Evolutionary conservation across 352 stramenopile species (phyloP).

Genomic region (Pythium dissimile): DNA sequence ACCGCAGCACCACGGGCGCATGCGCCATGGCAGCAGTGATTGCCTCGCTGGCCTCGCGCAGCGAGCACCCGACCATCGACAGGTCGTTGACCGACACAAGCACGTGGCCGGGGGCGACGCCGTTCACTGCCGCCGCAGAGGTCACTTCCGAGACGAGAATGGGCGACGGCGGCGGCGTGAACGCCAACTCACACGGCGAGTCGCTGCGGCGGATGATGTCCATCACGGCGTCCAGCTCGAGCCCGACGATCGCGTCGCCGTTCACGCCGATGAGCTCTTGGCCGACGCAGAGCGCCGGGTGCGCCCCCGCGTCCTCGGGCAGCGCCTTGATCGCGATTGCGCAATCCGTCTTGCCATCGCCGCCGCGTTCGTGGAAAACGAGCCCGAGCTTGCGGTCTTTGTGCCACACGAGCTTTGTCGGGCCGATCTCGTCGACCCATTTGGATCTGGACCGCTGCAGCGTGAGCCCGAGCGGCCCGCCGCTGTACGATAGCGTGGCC

Average conservation of each 20-base stretch:
- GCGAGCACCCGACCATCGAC: constrained; percentile 33
- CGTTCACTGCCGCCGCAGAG: constrained; percentile 17
- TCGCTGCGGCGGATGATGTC: constrained; percentile 27
- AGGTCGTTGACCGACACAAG: constrained; percentile 31
- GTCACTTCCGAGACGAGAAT: constrained; percentile 39
- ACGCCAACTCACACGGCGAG: constrained; percentile 44
- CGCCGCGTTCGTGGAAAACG: constrained; percentile 38
- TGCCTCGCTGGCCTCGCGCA: constrained; percentile 27
- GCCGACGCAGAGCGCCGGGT: constrained; percentile 27
- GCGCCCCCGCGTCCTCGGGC: constrained; percentile 14
- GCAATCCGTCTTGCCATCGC: constrained; percentile 7
- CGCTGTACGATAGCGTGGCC: constrained; percentile 29
- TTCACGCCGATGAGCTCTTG: constrained; percentile 45
- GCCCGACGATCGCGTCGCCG: constrained; percentile 27
- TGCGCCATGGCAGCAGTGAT: constrained; percentile 26
- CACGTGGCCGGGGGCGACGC: constrained; percentile 36
- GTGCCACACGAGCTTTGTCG: constrained; percentile 37
- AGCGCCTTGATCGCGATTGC: constrained; percentile 40
- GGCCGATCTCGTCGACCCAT: constrained; percentile 26
- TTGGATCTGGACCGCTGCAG: constrained; percentile 38
- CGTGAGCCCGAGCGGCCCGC: constrained; percentile 33
- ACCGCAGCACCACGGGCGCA: constrained; percentile 25
- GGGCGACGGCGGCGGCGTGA: constrained; percentile 41
- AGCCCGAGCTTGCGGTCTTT: constrained; percentile 46
- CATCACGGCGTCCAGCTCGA: constrained; percentile 40